Base-by-base conservation (phyloP, 768 basidiomycete species). In the Suillus occidentalis region DNA sequence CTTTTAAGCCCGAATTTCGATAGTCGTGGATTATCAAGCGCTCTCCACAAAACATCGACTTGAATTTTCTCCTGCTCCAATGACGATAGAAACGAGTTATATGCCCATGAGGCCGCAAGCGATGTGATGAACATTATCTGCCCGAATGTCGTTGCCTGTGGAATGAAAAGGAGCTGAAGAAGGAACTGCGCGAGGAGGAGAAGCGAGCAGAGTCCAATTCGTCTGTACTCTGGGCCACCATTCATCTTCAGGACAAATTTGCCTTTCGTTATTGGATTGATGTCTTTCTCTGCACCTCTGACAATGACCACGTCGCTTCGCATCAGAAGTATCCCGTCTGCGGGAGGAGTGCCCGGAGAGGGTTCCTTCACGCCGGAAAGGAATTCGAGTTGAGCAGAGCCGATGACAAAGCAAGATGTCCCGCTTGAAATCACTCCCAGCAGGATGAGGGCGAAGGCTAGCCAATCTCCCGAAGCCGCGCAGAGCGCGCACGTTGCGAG, bases 1-100 rank as follows among this genome's bases (percentile, higher is more conserved):
- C 12, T 59, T 13, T 42, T 59, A 4, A 74, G 68, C 55, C 60
- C 64, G 56, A 68, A 74, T 62, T 69, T 76, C 6, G 22, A 61
- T 63, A 72, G 57, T 42, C 6, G 36, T 1, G 70, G 73, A 12
- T 34, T 62, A 0, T 65, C 67, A 1, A 74, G 65, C 18, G 55
- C 61, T 28, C 65, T 57, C 60, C 71, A 64, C 34, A 74, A 59
- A 18, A 75, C 40, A 0, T 68, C 52, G 12, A 58, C 65, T 43
- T 75, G 74, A 16, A 76, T 72, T 25, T 63, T 75, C 57, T 75
- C 71, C 49, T 74, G 73, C 62, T 83, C 81, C 71, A 84, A 67
- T 0, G 73, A 75, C 12, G 77, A 76, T 22, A 79, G 70, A 57
- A 72, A 79, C 1, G 75, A 72, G 42, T 79, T 79, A 60, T 79